Evolutionary conservation across 768 basidiomycete genomes (phyloP).

Genomic region (Agrocybe chaxingu): DNA sequence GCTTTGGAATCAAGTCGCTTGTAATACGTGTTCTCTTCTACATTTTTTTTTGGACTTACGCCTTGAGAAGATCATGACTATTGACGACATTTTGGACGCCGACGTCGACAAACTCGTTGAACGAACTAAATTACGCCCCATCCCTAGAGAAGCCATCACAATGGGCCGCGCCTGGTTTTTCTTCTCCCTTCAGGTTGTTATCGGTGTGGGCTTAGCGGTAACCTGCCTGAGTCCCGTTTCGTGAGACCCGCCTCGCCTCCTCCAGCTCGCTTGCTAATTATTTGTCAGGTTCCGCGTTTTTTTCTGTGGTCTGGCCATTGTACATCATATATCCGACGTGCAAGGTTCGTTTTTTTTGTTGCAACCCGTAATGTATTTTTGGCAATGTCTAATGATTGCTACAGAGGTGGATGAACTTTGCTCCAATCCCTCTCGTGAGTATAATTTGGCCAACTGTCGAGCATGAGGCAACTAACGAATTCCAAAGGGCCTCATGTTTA

Average conservation of each 20-base stretch:
- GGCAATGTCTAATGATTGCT: background rate
- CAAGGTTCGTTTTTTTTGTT: background rate
- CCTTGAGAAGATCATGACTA: conserved; percentile 4
- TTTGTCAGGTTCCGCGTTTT: background rate
- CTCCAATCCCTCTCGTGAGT: conserved; percentile 2
- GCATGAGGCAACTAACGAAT: too few relatives aligned
- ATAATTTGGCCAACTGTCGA: too few relatives aligned
- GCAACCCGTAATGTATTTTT: too few relatives aligned
- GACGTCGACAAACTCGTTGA: conserved; percentile 1
- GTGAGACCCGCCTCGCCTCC: background rate
- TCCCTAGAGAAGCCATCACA: background rate
- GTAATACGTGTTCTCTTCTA: too few relatives aligned
- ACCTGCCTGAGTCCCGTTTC: background rate
- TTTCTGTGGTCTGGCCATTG: background rate
- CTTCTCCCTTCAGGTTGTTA: background rate
- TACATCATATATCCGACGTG: conserved; percentile 2
- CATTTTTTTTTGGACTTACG: too few relatives aligned
- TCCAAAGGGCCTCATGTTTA: conserved; percentile 8
- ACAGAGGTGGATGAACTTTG: conserved; percentile 3
- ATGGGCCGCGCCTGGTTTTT: background rate
- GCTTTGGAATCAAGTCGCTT: conserved; percentile 3
- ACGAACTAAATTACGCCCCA: background rate
- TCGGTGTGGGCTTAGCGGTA: background rate
- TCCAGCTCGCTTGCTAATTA: background rate
- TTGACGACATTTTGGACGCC: conserved; percentile 4